Evolutionary conservation across 148 eudicot genomes (phyloP).

Genomic region (Rhododendron simsii): DNA sequence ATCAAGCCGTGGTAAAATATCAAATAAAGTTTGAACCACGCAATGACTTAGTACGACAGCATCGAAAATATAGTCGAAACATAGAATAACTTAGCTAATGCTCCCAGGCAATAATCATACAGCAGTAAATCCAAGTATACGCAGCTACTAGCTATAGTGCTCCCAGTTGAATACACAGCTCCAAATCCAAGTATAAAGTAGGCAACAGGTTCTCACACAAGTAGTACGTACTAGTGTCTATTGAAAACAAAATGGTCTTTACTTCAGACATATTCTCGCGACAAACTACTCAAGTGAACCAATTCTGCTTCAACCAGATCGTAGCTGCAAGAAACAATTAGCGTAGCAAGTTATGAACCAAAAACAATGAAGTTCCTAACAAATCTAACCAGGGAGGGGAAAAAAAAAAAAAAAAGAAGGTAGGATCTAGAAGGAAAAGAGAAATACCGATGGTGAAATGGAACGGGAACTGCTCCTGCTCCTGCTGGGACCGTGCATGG

Average conservation of each 20-base stretch:
- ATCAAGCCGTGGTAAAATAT: neutral
- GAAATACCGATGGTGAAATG: conserved; percentile 17
- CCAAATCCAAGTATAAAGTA: neutral
- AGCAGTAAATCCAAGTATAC: neutral
- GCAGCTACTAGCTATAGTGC: neutral
- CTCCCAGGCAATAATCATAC: neutral
- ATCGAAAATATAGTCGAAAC: neutral
- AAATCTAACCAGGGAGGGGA: neutral
- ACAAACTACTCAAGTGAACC: conserved; percentile 19
- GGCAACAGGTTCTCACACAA: neutral
- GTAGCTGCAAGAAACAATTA: conserved; percentile 23
- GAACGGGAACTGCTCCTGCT: conserved; percentile 25
- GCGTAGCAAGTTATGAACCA: neutral
- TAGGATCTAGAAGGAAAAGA: neutral
- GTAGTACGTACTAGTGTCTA: neutral
- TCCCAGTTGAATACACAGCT: neutral
- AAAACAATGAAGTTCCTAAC: neutral
- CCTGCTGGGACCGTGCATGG: conserved; percentile 17
- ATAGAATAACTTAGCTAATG: neutral
- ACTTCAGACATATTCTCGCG: neutral
- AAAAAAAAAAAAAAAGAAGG: too few relatives aligned
- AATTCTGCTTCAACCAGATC: conserved; percentile 39
- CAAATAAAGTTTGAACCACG: neutral
- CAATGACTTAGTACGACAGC: neutral
- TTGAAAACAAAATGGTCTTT: neutral